Evolutionary conservation across 2,329 filamentous ascomycete genomes (phyloP), one percentile per base, ranked within the genome.

Genomic region (Sclerotinia trifoliorum): DNA sequence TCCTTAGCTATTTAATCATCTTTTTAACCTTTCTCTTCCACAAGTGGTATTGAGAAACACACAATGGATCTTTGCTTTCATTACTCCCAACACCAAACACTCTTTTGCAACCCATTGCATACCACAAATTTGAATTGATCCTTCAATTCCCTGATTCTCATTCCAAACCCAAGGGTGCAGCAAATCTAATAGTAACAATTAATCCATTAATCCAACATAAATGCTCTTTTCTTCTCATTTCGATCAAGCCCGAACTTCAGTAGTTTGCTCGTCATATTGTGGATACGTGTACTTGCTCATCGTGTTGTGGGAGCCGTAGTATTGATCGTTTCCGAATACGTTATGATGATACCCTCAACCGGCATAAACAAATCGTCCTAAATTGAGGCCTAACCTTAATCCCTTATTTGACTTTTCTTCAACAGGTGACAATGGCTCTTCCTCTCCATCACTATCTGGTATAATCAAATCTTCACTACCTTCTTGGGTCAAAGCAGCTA

Each of bases 391-490:
- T 24, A 56, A 48, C 2, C 52, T 42, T 6, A 67, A 44, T 44
- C 39, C 29, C 15, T 57, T 55, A 4, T n/a, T 58, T 48, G 48
- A 26, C 21, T 44, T 35, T 8, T 54, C 56, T 29, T 56, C 63
- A 44, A 56, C 48, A 54, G 72, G 72, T 13, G 72, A 74, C 1
- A 76, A 63, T 15, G 66, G 54, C 19, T 77, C 75, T n/a, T 75
- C 75, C 10, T 77, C 76, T 52, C 70, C 81, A 54, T 85, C 83
- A 62, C 82, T 85, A 68, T 82, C 79, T 26, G 81, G 82, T 51
- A 84, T 74, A 26, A 86, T 81, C 49, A 81, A 73, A 71, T 86
- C 84, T 72, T 86, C 84, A 69, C 84, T 85, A 2, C 84, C 84
- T 56, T 77, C 73, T 10, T 76, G 55, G 55, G 65, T 67, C 48